These are phyloP conservation scores for Irpex lacteus DNA, from an alignment of 1,284 basidiomycete genomes.

Conservation along the genomic window DNA sequence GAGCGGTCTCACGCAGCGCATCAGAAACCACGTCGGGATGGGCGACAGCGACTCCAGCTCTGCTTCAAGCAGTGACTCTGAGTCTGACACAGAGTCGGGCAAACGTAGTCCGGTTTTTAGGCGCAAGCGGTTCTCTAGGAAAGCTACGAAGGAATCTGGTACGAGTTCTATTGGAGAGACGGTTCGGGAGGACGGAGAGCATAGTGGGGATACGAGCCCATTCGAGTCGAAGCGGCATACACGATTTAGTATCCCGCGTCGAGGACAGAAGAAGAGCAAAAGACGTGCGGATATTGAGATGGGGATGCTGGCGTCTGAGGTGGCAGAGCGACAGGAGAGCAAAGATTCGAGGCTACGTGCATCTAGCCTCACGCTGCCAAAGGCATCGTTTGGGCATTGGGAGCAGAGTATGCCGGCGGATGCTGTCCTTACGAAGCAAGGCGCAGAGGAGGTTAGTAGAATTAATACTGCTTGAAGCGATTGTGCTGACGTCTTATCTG, in stretches of 20 bases:
- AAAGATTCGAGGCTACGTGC: conserved; percentile 15
- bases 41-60: conserved; percentile 50
- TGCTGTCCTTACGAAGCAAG: conserved; percentile 70
- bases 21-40: conserved; percentile 63
- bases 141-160: conserved; percentile 24
- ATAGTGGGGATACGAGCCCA: conserved; percentile 24
- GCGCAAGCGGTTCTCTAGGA: conserved; percentile 16
- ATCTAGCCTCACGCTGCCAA: conserved; percentile 29
- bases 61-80: conserved; percentile 34
- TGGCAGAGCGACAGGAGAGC: conserved; percentile 25
- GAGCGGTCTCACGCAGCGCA: conserved; percentile 66
- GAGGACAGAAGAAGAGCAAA: conserved; percentile 13
- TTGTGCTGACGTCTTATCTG: not conserved
- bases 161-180: conserved; percentile 31
- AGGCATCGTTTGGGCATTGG: conserved; percentile 32
- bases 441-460: conserved; percentile 60
- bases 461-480: not conserved
- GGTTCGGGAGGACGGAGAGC: conserved; percentile 28
- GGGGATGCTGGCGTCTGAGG: conserved; percentile 21
- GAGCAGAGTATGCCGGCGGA: conserved; percentile 86
- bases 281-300: conserved; percentile 36
- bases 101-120: conserved; percentile 22
- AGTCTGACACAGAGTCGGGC: conserved; percentile 28
- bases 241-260: conserved; percentile 20
- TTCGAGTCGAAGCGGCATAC: conserved; percentile 7